phyloP scores from a whole-genome alignment of 169 alveolate species.

The Cryptosporidium ryanae region DNA sequence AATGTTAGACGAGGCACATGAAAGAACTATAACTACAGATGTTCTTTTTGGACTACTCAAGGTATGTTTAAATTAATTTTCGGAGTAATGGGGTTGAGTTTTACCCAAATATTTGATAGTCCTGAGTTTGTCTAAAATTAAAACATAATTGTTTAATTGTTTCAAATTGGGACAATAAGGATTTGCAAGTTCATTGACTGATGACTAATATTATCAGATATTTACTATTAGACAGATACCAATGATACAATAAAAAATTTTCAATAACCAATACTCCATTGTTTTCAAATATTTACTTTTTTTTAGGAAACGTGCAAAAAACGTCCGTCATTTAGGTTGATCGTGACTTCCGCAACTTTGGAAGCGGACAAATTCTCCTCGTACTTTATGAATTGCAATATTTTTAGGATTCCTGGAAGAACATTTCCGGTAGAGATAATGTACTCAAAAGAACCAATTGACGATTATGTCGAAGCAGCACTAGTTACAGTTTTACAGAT shows the following conservation, averaged over 20 bases:
- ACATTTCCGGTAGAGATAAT: conserved; percentile 97
- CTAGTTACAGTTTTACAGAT: conserved; percentile 95
- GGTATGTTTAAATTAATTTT: conserved; percentile 77
- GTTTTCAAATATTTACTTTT: not conserved
- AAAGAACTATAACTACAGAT: conserved; percentile 98
- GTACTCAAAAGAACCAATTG: conserved; percentile 97
- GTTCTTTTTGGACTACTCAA: conserved; percentile 96
- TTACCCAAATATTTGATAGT: not conserved
- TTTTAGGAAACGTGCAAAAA: conserved; percentile 87
- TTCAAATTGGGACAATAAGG: conserved; percentile 9
- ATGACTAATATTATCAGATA: conserved; percentile 46
- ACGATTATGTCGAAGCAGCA: conserved; percentile 98
- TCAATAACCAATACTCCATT: not conserved
- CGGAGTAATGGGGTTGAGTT: not conserved
- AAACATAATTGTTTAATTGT: conserved; percentile 18
- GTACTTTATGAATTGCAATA: conserved; percentile 95
- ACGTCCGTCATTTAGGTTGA: conserved; percentile 94
- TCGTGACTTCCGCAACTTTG: conserved; percentile 99
- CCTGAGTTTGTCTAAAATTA: not conserved
- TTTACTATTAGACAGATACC: conserved; percentile 86
- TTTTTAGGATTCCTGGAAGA: conserved; percentile 99
- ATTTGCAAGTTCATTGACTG: conserved; percentile 47
- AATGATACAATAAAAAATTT: conserved; percentile 77
- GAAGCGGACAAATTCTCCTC: conserved; percentile 97
- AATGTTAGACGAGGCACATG: conserved; percentile 99